Conservation (phyloP, 148 eudicot species). For the Vaccinium corymbosum region DNA sequence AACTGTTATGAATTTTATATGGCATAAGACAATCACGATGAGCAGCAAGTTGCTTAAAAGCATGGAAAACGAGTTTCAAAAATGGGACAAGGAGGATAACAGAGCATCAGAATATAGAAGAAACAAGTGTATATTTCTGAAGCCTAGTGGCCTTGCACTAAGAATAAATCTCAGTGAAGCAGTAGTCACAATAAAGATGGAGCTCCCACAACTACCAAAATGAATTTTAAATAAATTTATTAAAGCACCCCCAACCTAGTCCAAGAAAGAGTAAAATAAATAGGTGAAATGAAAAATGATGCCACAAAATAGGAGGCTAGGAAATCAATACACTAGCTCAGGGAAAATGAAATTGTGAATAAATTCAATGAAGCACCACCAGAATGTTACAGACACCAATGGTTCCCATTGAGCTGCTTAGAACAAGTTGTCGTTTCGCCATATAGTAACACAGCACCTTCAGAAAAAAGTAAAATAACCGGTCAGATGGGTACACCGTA, state of each 20-base stretch:
- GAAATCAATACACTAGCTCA: neutral
- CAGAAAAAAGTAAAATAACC: conserved; percentile 3
- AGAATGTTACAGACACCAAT: neutral
- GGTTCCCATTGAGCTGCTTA: neutral
- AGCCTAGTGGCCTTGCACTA: neutral
- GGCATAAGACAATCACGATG: neutral
- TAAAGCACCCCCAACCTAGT: neutral
- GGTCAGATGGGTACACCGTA: neutral
- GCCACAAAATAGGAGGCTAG: neutral
- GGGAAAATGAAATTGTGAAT: neutral
- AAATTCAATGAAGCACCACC: neutral
- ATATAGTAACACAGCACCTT: neutral
- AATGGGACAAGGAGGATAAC: neutral
- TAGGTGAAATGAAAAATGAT: neutral
- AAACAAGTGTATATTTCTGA: neutral
- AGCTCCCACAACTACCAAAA: neutral
- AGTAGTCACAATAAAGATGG: neutral
- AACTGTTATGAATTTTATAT: neutral
- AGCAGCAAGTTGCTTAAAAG: neutral
- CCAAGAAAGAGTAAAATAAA: neutral
- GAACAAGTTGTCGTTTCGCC: neutral
- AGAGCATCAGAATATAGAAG: neutral
- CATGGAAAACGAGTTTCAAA: neutral
- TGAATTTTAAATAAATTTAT: neutral
- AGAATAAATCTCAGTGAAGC: neutral